Percentiles rank a stretch among this genome's conserved stretches.
Conservation (phyloP, 2,329 filamentous ascomycete genomes). For the Aphanoascus verrucosus region DNA sequence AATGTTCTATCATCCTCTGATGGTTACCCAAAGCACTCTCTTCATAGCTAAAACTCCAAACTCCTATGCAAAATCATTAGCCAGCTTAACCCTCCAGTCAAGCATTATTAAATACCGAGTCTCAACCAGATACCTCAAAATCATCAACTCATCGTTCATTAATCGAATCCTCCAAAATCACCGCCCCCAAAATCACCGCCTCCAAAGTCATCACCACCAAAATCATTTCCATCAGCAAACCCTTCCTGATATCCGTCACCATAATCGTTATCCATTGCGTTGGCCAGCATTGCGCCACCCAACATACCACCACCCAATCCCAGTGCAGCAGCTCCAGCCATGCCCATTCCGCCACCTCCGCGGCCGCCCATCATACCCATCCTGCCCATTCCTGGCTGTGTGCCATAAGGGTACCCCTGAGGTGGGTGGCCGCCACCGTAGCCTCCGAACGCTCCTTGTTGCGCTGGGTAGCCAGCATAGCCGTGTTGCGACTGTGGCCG, state of each 20-base stretch:
- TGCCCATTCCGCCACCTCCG: conserved; percentile 4
- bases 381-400: not conserved
- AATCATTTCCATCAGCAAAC: conserved; percentile 19
- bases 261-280: conserved; percentile 52
- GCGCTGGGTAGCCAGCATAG: not conserved
- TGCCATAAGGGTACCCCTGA: not conserved
- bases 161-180: conserved; percentile 1
- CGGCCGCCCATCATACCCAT: not conserved
- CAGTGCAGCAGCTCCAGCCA: conserved; percentile 56
- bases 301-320: conserved; percentile 72
- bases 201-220: not conserved
- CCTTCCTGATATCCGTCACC: conserved; percentile 22
- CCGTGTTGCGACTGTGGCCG: not conserved
- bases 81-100: too few relatives aligned
- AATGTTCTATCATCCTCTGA: too few relatives aligned
- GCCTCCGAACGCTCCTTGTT: not conserved
- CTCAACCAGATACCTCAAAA: conserved; percentile 2
- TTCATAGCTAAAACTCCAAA: too few relatives aligned
- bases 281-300: conserved; percentile 61
- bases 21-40: too few relatives aligned
- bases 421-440: not conserved
- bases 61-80: too few relatives aligned
- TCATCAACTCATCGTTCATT: not conserved
- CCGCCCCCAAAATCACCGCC: not conserved
- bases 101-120: too few relatives aligned